Percentiles rank a stretch among this genome's conserved stretches.
Conservation (phyloP, 2,329 filamentous ascomycete species). For the Thermothelomyces thermophilus region DNA sequence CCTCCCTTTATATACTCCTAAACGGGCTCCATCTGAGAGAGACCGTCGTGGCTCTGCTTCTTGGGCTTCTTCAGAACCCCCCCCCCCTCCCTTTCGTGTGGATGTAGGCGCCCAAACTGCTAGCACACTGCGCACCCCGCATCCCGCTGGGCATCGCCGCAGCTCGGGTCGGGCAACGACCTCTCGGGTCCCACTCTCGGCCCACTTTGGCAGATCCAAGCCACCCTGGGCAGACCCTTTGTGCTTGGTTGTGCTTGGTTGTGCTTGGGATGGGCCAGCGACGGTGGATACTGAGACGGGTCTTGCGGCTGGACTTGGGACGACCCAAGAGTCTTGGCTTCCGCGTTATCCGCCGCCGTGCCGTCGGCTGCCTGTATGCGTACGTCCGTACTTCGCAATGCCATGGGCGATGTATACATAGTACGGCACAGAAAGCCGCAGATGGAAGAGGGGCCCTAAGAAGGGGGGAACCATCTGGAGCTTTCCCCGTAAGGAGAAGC, state of each 20-base stretch:
- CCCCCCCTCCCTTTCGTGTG: too few relatives aligned
- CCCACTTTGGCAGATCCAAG: constrained; percentile 8
- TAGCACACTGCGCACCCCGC: background rate
- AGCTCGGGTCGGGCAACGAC: constrained; percentile 2
- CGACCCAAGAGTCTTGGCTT: constrained; percentile 2
- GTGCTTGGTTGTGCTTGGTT: background rate
- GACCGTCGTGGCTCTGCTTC: background rate
- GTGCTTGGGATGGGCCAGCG: background rate
- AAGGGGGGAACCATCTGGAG: too few relatives aligned
- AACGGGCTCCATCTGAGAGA: background rate
- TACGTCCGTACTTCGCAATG: too few relatives aligned
- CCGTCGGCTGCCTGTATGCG: too few relatives aligned
- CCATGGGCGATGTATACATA: too few relatives aligned
- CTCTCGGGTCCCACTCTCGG: background rate
- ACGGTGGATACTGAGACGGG: constrained; percentile 4
- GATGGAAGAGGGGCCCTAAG: too few relatives aligned
- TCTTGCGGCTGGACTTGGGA: background rate
- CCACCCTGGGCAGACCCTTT: background rate
- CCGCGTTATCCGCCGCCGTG: constrained; percentile 1
- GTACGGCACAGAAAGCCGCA: too few relatives aligned
- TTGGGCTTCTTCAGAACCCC: too few relatives aligned
- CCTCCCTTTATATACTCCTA: background rate
- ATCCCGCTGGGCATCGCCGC: background rate
- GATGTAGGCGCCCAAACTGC: background rate
- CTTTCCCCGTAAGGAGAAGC: too few relatives aligned